phyloP scores from a whole-genome alignment of 768 basidiomycete genomes.

The Lentinula detonsa region DNA sequence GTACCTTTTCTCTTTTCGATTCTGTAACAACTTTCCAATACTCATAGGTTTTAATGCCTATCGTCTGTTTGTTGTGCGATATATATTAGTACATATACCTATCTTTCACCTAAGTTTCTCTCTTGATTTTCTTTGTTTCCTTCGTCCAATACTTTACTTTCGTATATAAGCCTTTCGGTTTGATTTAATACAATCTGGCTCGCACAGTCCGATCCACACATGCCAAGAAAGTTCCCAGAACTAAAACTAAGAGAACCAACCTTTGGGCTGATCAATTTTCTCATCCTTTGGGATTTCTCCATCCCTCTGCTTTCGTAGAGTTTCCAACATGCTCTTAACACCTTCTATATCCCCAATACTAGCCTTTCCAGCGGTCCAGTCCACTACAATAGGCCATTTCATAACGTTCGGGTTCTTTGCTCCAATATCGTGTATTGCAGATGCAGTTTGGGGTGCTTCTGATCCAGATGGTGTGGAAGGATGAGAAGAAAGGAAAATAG shows the following conservation, averaged over 20 bases:
- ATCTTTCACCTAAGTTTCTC: background rate
- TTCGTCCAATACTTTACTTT: background rate
- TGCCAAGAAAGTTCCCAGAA: background rate
- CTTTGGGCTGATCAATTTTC: constrained; percentile 5
- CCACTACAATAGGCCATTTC: constrained; percentile 72
- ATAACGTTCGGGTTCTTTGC: constrained; percentile 51
- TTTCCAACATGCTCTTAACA: constrained; percentile 63
- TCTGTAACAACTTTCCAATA: background rate
- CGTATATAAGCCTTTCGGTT: background rate
- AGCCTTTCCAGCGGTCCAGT: constrained; percentile 65
- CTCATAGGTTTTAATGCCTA: background rate
- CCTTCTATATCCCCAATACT: constrained; percentile 64
- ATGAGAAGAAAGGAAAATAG: constrained; percentile 57
- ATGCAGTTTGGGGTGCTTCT: constrained; percentile 12
- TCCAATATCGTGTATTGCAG: constrained; percentile 45
- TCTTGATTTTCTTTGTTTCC: background rate
- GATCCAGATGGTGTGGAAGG: constrained; percentile 38
- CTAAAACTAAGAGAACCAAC: constrained; percentile 7
- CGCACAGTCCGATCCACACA: background rate
- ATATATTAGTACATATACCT: background rate
- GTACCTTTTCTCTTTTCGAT: background rate
- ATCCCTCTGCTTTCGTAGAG: constrained; percentile 57
- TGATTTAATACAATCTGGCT: background rate
- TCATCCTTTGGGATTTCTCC: constrained; percentile 46
- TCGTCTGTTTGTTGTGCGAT: background rate